A percentile compares a stretch with the other conserved stretches of the same genome.
phyloP scores from a whole-genome alignment of 345 rosid genomes.

The Ceriops decandra region DNA sequence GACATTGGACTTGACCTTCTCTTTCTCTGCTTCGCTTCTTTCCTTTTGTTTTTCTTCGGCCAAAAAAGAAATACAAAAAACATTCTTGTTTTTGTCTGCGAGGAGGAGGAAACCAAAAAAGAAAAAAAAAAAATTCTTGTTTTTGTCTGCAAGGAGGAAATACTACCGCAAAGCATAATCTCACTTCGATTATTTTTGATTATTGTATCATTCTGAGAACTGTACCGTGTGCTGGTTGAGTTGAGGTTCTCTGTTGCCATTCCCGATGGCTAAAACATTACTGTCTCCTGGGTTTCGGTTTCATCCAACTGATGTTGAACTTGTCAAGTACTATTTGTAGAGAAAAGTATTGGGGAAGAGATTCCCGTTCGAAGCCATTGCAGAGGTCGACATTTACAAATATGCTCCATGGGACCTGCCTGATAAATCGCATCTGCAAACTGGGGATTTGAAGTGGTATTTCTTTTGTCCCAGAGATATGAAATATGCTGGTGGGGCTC shows the following conservation, averaged over 20 bases:
- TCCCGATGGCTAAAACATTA: conserved; percentile 36
- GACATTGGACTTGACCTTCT: conserved; percentile 64
- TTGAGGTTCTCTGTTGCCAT: conserved; percentile 1
- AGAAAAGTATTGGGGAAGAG: conserved; percentile 57
- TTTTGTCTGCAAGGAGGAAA: too few relatives aligned
- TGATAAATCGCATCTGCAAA: conserved; percentile 30
- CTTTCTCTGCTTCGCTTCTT: not conserved
- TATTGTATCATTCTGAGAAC: not conserved
- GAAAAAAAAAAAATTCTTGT: too few relatives aligned
- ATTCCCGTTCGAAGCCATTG: conserved; percentile 37
- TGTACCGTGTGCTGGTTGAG: not conserved
- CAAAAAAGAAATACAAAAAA: not conserved
- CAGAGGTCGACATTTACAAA: conserved; percentile 58
- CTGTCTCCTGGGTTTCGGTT: conserved; percentile 73
- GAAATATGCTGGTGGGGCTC: conserved; percentile 48
- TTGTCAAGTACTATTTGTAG: conserved; percentile 60
- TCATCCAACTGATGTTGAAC: conserved; percentile 77
- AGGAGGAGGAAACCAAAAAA: too few relatives aligned
- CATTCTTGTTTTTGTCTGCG: too few relatives aligned
- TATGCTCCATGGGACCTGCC: conserved; percentile 68
- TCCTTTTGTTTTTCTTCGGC: not conserved
- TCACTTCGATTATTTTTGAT: not conserved
- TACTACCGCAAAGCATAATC: too few relatives aligned
- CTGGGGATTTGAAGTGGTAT: conserved; percentile 71
- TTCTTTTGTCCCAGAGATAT: conserved; percentile 70